Percentiles rank a stretch among this genome's conserved stretches.
Evolutionary conservation across 768 basidiomycete species (phyloP).

Genomic region (Naganishia vishniacii): DNA sequence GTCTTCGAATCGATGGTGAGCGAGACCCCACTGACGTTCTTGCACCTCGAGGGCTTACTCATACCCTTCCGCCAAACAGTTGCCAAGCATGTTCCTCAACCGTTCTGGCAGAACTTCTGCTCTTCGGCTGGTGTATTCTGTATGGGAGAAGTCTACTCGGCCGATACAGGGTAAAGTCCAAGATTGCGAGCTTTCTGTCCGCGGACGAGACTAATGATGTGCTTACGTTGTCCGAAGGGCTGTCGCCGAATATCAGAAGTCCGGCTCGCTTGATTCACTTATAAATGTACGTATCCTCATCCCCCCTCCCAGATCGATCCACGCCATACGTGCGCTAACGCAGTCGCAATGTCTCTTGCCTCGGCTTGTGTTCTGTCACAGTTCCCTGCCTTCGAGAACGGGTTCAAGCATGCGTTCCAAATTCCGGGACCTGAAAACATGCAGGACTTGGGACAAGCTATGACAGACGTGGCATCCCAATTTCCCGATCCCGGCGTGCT

Average conservation of each 20-base stretch:
- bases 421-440: conserved; percentile 24
- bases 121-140: conserved; percentile 73
- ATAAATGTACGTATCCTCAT: conserved; percentile 28
- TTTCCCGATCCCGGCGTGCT: conserved; percentile 33
- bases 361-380: background rate
- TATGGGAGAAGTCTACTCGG: conserved; percentile 74
- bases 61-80: conserved; percentile 13
- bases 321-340: background rate
- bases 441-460: background rate
- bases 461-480: background rate
- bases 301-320: background rate
- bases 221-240: conserved; percentile 4
- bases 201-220: background rate
- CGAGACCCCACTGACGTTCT: too few relatives aligned
- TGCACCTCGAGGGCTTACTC: conserved; percentile 53
- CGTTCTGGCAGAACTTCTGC: conserved; percentile 74
- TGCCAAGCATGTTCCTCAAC: conserved; percentile 61
- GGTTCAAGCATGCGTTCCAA: conserved; percentile 37
- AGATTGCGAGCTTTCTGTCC: background rate
- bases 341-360: too few relatives aligned
- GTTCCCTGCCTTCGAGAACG: conserved; percentile 41
- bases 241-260: conserved; percentile 38
- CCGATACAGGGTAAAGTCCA: conserved; percentile 49
- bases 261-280: conserved; percentile 41
- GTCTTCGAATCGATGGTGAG: conserved; percentile 54